Base-by-base conservation (phyloP, 1,139 yeast species). In the Yamadazyma epiphylla region DNA sequence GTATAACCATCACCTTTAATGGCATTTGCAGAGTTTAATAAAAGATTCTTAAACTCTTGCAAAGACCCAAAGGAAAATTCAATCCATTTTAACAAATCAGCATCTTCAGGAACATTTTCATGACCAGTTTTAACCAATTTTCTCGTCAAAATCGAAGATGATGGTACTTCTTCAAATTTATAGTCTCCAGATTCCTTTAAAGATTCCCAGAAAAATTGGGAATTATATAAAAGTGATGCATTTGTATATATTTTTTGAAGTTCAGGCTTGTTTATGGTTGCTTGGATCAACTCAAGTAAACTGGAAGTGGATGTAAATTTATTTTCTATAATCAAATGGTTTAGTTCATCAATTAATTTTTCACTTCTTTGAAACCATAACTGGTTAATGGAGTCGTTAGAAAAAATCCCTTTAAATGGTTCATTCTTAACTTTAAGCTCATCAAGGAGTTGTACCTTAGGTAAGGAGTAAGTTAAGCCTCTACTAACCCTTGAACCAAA, bases 1-100 rank as follows among this genome's bases (percentile, higher is more conserved):
- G 83, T 76, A 45, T 62, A 69, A 2, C 94, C 94, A 50, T 83
- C 87, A 30, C 94, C 91, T 38, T 78, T 76, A 36, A 80, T 75
- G 10, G 80, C 73, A 29, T 60, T 53, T 12, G 82, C 81, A 1
- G 88, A 75, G 42, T 78, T 72, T 36, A 81, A 49, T 28, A 83
- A 53, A 32, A 81, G 60, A 4, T 81, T 74, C 46, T 79, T 70
- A 52, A 83, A 81, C 54, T 83, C 89, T 12, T 62, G 63, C 5
- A 80, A 42, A 0, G 89, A 81, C 2, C 89, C 89, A 55, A 83
- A 83, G 3, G 83, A 71, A 22, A 63, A 58, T 11, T 51, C 53
- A 19, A 82, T 57, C 70, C 73, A 74, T 33, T 57, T 59, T 24
- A 53, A 53, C 30, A 76, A 55, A 4, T 45, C 51, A 27, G 48